Base-by-base conservation (phyloP, 257 asterid genomes). In the Perilla frutescens region DNA sequence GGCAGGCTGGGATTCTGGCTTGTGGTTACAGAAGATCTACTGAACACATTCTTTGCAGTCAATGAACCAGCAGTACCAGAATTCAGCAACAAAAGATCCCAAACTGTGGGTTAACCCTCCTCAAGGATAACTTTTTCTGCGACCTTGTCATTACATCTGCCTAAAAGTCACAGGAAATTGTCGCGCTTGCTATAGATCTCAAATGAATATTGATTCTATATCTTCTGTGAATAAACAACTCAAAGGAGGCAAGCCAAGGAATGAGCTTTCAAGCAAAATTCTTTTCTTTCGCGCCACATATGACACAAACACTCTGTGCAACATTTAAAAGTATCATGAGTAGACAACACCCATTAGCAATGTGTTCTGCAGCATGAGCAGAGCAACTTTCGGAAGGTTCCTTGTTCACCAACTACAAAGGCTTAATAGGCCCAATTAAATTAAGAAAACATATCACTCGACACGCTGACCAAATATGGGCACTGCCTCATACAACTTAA, bases 401-500 rank as follows among this genome's bases (percentile, higher is more conserved):
- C 40, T 57, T n/a, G 57, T 47, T 48, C 44, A 54, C 70, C 67
- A 8, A 48, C 15, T 31, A 64, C 59, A 44, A 61, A 62, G 56
- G 53, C 71, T 45, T 49, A 41, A n/a, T 36, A 59, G 45, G 70
- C 70, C 47, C 61, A 74, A 12, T 66, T 60, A 61, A 74, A 12
- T 66, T 60, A 61, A 36, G 49, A 14, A 26, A 55, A 73, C 6
- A 43, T 2, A 50, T 29, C 56, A 44, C 56, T 51, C 57, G 34
- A 62, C 41, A 64, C 0, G 9, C 20, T 71, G 55, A 66, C 75
- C 74, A 57, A 53, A 13, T 74, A 45, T 5, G 59, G 49, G 39
- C 26, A 76, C n/a, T 59, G 70, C 66, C 67, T 41, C 78, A 7
- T 56, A 73, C 70, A 68, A 45, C 57, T 60, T 68, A 47, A 71